Percentiles rank a stretch among this genome's conserved stretches.
These are phyloP conservation scores for Pugionium cornutum DNA, from an alignment of 345 rosid genomes.

Conservation along the genomic window DNA sequence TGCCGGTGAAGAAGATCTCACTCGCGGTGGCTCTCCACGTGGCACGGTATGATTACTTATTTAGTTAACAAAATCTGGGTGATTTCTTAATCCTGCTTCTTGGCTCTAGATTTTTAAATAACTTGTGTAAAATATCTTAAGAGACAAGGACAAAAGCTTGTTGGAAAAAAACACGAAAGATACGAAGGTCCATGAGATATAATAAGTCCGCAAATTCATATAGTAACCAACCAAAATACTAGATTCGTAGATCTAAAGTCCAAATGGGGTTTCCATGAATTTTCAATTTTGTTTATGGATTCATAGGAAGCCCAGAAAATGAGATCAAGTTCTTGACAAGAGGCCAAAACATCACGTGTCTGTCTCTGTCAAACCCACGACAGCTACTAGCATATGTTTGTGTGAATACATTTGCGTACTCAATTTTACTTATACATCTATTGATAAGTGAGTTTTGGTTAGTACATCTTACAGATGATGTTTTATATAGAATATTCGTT, in stretches of 20 bases:
- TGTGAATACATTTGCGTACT: conserved; percentile 16
- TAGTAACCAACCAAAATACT: neutral
- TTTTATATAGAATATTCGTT: conserved; percentile 21
- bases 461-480: neutral
- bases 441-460: neutral
- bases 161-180: conserved; percentile 16
- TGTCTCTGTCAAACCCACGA: conserved; percentile 26
- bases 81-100: too few species aligned
- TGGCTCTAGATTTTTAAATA: too few species aligned
- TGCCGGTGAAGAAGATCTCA: too few species aligned
- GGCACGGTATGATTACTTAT: too few species aligned
- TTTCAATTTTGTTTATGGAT: neutral
- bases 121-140: neutral
- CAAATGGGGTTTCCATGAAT: neutral
- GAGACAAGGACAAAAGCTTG: conserved; percentile 14
- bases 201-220: neutral
- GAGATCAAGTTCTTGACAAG: conserved; percentile 34
- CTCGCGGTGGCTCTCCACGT: too few species aligned
- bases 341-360: conserved; percentile 34
- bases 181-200: conserved; percentile 26
- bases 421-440: conserved; percentile 9
- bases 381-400: conserved; percentile 20
- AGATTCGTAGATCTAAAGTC: neutral
- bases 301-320: conserved; percentile 20
- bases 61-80: too few species aligned